Conservation (phyloP, 176 grass and related monocot species). For the Avena eriantha region DNA sequence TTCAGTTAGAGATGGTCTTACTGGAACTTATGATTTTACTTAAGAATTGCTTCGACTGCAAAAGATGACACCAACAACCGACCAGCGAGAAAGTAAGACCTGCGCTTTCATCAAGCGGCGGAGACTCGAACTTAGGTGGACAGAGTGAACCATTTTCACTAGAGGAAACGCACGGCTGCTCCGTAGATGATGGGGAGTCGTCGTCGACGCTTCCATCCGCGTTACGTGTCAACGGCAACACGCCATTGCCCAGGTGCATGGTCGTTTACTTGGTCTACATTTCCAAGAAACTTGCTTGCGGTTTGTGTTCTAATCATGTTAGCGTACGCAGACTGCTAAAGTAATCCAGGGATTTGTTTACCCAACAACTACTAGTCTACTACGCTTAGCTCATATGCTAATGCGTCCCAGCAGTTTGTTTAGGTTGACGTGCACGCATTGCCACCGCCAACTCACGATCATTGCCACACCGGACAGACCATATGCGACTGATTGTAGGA, state of each 20-base stretch:
- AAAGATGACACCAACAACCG: no score
- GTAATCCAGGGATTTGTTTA: neutral
- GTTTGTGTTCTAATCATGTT: neutral
- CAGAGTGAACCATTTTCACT: neutral
- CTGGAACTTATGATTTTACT: no score
- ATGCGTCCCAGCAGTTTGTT: neutral
- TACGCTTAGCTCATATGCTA: neutral
- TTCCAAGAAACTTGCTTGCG: neutral
- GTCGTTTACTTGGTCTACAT: neutral
- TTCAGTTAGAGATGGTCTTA: no score
- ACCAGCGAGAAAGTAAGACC: neutral
- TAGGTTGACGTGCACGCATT: constrained; percentile 22
- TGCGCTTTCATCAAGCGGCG: neutral
- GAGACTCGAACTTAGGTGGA: neutral
- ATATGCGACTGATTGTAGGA: neutral
- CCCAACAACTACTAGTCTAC: no score
- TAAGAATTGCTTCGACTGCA: no score
- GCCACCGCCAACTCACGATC: neutral
- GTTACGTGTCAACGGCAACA: neutral
- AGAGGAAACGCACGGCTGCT: neutral
- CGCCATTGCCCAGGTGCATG: neutral
- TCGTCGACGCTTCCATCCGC: no score
- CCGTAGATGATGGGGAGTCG: neutral
- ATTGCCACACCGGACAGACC: neutral
- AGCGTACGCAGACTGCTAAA: neutral